Base-by-base conservation (phyloP, 345 rosid species). In the Salix suchowensis region DNA sequence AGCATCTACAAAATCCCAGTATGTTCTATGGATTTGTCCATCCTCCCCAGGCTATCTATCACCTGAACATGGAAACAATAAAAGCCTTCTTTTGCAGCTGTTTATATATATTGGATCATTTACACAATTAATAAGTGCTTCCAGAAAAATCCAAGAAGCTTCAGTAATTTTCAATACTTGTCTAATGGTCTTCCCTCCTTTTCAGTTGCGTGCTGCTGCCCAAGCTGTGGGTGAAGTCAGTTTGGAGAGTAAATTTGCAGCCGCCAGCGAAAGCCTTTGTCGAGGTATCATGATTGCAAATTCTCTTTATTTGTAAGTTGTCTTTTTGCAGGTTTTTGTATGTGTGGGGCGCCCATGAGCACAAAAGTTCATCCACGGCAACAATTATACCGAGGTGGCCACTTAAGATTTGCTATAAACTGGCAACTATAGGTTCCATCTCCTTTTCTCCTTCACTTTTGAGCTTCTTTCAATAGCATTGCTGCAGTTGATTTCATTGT, bases 281-380 rank as follows among this genome's bases (percentile, higher is more conserved):
- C 84, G 94, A 76, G 99, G 98, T 48, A 92, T 96, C 60, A 93
- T 95, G 97, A 87, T 95, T 85, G 97, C 97, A 24, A 92, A 92
- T 82, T 94, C 98, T 62, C 94, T 94, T 60, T 90, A 94, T 80
- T 82, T 89, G 78, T 89, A 74, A 85, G 79, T 64, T 54, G 16
- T 36, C 2, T 68, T 52, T 66, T 70, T 60, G 71, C 77, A 62
- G 82, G 77, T 54, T 62, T 65, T 13, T 46, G 30, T 60, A 16
- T 48, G 55, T 36, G 6, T 50, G 32, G 69, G 69, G 48, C 32
- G 32, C 26, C 32, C 67, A 70, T 23, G 74, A 61, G 10, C 46
- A 30, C 11, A 76, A 67, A 54, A 50, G 50, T 28, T 65, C 4
- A 18, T 23, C 48, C 21, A 34, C 36, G 18, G 32, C 39, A 5